A percentile compares a stretch with the other conserved stretches of the same genome.
Conservation (phyloP, 2,329 filamentous ascomycete genomes). For the Parafenestella ontariensis region DNA sequence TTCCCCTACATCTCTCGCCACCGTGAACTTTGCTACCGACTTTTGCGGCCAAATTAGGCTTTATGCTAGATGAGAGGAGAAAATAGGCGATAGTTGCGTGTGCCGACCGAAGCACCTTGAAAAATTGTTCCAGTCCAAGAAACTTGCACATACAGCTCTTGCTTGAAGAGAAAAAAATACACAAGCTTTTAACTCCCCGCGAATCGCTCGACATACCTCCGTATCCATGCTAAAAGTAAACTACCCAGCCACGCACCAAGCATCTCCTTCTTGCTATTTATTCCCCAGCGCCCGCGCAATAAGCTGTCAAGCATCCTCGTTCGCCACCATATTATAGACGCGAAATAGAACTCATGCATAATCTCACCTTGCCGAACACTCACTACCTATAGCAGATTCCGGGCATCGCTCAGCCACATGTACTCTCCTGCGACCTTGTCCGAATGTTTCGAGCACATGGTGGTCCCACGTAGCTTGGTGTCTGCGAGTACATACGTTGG, state of each 20-base stretch:
- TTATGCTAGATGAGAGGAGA: constrained; percentile 2
- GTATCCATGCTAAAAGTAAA: not conserved
- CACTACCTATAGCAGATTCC: not conserved
- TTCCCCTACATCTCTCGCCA: not conserved
- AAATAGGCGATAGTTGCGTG: not conserved
- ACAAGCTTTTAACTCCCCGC: not conserved
- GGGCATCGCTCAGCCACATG: not conserved
- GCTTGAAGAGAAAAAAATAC: too few species aligned
- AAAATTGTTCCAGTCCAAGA: too few species aligned
- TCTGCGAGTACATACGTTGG: not conserved
- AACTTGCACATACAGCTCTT: too few species aligned
- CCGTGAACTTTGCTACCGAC: not conserved
- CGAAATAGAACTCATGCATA: not conserved
- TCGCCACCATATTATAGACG: not conserved
- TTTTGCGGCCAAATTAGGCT: not conserved
- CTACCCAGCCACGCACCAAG: not conserved
- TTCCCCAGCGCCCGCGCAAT: not conserved
- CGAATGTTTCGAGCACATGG: not conserved
- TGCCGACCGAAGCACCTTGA: not conserved
- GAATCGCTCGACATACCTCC: not conserved
- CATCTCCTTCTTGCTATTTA: not conserved
- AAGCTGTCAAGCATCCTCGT: not conserved
- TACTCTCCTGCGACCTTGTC: not conserved
- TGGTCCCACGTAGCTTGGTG: not conserved
- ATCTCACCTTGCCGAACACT: not conserved